Evolutionary conservation across 2,329 filamentous ascomycete species (phyloP), one percentile per base, ranked within the genome.

Genomic region (Colletotrichum horii): DNA sequence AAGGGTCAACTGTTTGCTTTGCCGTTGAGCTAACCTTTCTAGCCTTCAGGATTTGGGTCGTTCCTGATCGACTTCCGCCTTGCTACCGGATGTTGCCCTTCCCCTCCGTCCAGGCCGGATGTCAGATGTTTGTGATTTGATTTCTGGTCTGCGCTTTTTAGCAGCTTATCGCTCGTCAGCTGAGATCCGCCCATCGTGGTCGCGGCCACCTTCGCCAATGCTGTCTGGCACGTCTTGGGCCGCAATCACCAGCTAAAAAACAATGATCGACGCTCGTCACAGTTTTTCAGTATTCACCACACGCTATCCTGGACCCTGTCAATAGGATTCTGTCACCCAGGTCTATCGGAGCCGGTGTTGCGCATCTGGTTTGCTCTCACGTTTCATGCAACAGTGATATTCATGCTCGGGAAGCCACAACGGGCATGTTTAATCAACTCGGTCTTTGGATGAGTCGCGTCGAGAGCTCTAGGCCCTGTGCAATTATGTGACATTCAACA

Each of bases 241-340:
- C 55, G 28, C n/a, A 38, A 36, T 34, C 60, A 52, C 22, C 64
- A 74, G 52, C 56, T 65, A 69, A 55, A 55, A 69, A 58, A 16
- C 64, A 28, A 74, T 76, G 74, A 76, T 74, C 74, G 74, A 48
- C 74, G 34, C 15, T 15, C 58, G 56, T 76, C 74, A 76, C 74
- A 76, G 58, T 28, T 32, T 12, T 43, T 43, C 43, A 62, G 64
- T 61, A 26, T 70, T 65, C 64, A 65, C 55, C 26, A 26, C 70
- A 19, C 56, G 36, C 26, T 19, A 26, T 64, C 71, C 65, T 60
- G 52, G 64, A 55, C 64, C 65, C 48, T 76, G 56, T 74, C 48
- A 52, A 38, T 65, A 69, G 24, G 36, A 65, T 65, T 32, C 26
- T 36, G 64, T 69, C 70, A 69, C 58, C 32, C 34, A 52, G 65